A percentile compares a stretch with the other conserved stretches of the same genome.
These are phyloP conservation scores for Boletus sp. DNA, from an alignment of 768 basidiomycete species.

Conservation along the genomic window DNA sequence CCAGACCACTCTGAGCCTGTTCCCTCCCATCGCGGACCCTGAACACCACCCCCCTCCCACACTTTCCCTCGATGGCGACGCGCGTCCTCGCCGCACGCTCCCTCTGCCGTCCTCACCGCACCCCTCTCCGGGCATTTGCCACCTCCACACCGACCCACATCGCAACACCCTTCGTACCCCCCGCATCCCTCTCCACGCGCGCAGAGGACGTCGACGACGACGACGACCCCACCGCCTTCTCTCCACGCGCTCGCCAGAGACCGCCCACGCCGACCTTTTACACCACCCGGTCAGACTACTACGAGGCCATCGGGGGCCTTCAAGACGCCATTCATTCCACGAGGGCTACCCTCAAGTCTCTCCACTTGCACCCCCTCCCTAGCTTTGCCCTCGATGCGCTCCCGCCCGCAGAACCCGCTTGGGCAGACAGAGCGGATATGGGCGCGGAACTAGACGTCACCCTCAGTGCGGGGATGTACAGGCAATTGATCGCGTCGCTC, in stretches of 20 bases:
- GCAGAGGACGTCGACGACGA: neutral
- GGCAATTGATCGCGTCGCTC: conserved; percentile 57
- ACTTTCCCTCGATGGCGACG: conserved; percentile 12
- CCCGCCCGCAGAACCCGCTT: conserved; percentile 57
- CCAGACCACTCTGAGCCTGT: conserved; percentile 13
- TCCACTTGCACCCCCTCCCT: conserved; percentile 79
- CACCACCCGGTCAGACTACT: conserved; percentile 72
- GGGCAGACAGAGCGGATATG: conserved; percentile 67
- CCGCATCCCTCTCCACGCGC: conserved; percentile 21
- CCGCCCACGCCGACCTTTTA: conserved; percentile 81
- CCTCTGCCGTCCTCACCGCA: neutral
- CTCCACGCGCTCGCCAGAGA: conserved; percentile 15
- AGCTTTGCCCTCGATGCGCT: conserved; percentile 58
- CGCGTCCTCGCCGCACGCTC: neutral
- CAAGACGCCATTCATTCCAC: conserved; percentile 59
- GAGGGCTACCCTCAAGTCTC: conserved; percentile 54
- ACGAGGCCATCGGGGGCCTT: conserved; percentile 66
- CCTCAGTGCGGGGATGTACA: conserved; percentile 70
- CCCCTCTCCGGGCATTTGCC: conserved; percentile 9
- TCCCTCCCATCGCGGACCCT: too few species aligned
- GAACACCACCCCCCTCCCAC: conserved; percentile 10
- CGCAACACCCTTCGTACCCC: conserved; percentile 22
- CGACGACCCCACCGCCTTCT: conserved; percentile 1
- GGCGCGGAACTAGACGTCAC: conserved; percentile 49
- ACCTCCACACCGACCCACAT: conserved; percentile 2